These are phyloP conservation scores for Quercus phellos DNA, from an alignment of 331 rosid genomes.

Conservation along the genomic window DNA sequence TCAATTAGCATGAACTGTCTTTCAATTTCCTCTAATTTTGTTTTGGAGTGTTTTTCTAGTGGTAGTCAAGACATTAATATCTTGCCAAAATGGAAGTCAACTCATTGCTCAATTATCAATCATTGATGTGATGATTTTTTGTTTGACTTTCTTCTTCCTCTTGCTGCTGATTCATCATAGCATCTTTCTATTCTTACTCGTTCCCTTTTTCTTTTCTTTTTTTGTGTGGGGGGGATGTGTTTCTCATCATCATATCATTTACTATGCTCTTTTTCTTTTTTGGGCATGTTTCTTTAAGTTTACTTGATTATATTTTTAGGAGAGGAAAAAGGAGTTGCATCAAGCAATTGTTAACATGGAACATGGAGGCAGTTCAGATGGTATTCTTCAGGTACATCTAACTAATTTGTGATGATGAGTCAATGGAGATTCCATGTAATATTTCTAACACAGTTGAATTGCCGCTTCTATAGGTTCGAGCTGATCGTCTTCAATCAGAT, in stretches of 20 bases:
- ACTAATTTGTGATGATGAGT: conserved; percentile 4
- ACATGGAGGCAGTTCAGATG: conserved; percentile 96
- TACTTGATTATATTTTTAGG: conserved; percentile 38
- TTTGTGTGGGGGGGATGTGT: no score
- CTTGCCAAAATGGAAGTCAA: neutral
- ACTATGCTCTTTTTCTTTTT: no score
- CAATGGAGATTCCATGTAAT: conserved; percentile 6
- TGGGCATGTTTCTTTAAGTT: neutral
- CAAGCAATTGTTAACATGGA: conserved; percentile 89
- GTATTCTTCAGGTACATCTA: conserved; percentile 86
- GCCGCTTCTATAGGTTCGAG: conserved; percentile 65
- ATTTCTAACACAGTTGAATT: conserved; percentile 29
- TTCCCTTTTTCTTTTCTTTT: no score
- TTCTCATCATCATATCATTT: no score
- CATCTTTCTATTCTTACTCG: no score
- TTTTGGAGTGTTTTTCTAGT: neutral
- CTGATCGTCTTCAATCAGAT: conserved; percentile 89
- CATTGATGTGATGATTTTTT: neutral
- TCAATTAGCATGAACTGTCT: neutral
- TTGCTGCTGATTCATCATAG: no score
- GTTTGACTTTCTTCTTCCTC: neutral
- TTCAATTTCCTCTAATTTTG: neutral
- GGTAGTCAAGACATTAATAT: neutral
- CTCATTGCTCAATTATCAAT: neutral
- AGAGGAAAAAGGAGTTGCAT: conserved; percentile 77